Conservation (phyloP, 495 filamentous ascomycete genomes). For the Glutinoglossum americanum region DNA sequence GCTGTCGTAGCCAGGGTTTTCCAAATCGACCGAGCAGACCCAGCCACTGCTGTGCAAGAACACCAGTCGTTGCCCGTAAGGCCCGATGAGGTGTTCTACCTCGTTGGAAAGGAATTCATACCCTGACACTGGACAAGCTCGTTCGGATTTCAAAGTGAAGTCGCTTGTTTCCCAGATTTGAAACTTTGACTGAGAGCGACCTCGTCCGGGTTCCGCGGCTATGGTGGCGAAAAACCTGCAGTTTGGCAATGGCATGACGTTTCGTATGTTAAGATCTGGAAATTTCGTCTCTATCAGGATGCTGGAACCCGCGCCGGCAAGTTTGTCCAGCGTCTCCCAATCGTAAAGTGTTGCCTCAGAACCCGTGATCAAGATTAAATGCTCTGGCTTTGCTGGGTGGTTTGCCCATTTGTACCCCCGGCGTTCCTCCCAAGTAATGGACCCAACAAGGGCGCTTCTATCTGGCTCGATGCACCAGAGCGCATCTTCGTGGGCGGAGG, state of each 20-base stretch:
- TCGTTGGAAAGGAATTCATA: slow-evolving; percentile 7
- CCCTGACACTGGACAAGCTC: slow-evolving; percentile 1
- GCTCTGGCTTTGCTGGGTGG: slow-evolving; percentile 1
- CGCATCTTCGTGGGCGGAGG: background rate
- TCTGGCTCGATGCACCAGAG: slow-evolving; percentile 1
- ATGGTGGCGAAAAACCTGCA: slow-evolving; percentile 5
- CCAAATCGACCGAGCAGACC: slow-evolving; percentile 7
- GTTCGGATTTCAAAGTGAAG: background rate
- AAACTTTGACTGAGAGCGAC: slow-evolving; percentile 6
- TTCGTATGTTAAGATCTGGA: slow-evolving; percentile 9
- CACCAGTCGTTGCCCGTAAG: slow-evolving; percentile 6
- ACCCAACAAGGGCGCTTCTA: background rate
- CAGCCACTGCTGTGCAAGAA: slow-evolving; percentile 9
- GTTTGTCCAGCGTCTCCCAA: slow-evolving; percentile 6
- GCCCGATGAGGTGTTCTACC: slow-evolving; percentile 7
- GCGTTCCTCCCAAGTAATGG: background rate
- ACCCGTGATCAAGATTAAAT: slow-evolving; percentile 6
- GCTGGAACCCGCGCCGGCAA: background rate
- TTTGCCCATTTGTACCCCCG: slow-evolving; percentile 1
- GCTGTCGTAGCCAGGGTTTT: background rate
- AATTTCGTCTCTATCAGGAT: slow-evolving; percentile 3
- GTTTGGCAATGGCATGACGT: slow-evolving; percentile 6
- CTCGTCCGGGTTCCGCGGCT: slow-evolving; percentile 1
- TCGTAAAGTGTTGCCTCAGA: slow-evolving; percentile 8
- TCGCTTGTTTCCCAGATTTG: slow-evolving; percentile 7